These are phyloP conservation scores for Zangia roseola DNA, from an alignment of 768 basidiomycete species.

Conservation along the genomic window DNA sequence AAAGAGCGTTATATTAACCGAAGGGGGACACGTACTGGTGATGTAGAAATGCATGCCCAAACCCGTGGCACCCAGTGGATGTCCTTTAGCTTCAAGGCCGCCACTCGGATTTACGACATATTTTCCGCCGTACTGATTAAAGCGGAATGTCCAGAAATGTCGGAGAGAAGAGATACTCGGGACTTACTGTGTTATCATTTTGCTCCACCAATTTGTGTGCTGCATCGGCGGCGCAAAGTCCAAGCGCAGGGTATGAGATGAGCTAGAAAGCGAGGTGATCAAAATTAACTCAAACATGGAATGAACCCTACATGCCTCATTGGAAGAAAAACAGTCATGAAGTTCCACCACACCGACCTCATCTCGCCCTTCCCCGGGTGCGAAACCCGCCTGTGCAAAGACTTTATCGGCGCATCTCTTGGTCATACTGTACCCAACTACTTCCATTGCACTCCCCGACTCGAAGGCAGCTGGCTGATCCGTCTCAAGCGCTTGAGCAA, in stretches of 20 bases:
- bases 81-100: slow-evolving; percentile 86
- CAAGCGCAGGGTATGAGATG: slow-evolving; percentile 78
- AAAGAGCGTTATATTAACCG: not conserved
- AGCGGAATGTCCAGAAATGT: not conserved
- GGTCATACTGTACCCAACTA: slow-evolving; percentile 80
- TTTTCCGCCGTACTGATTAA: slow-evolving; percentile 71
- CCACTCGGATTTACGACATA: slow-evolving; percentile 85
- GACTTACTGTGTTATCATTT: slow-evolving; percentile 73
- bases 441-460: slow-evolving; percentile 69
- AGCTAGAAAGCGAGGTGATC: slow-evolving; percentile 42
- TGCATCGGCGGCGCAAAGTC: slow-evolving; percentile 62
- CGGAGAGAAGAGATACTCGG: not conserved
- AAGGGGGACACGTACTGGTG: slow-evolving; percentile 49
- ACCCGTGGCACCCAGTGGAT: slow-evolving; percentile 81
- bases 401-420: slow-evolving; percentile 65
- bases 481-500: slow-evolving; percentile 62
- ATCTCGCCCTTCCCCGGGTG: slow-evolving; percentile 58
- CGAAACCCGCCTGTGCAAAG: slow-evolving; percentile 70
- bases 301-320: slow-evolving; percentile 51
- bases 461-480: slow-evolving; percentile 67
- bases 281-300: not conserved
- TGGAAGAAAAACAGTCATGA: slow-evolving; percentile 83
- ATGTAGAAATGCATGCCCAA: slow-evolving; percentile 88
- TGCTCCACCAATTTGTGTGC: slow-evolving; percentile 73
- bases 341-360: slow-evolving; percentile 83